phyloP scores from a whole-genome alignment of 2,329 filamentous ascomycete species.

The Myriosclerotinia duriaeana region DNA sequence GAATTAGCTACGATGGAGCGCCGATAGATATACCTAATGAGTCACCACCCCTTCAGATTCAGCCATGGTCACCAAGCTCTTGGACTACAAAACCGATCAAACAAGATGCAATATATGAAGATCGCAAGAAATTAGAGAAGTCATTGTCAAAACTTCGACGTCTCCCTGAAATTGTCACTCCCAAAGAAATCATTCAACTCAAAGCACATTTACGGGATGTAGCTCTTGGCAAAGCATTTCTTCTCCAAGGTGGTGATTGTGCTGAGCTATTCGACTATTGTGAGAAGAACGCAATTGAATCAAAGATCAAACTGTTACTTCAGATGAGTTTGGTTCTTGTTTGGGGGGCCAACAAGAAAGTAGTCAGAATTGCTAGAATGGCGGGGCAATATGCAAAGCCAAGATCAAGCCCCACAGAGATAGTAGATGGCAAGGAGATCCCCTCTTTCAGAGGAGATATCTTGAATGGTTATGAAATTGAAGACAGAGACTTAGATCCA shows the following conservation, averaged over 20 bases:
- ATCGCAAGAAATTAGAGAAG: conserved; percentile 57
- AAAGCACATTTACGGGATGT: conserved; percentile 80
- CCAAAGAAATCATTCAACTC: conserved; percentile 75
- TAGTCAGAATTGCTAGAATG: conserved; percentile 93
- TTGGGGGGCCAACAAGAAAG: conserved; percentile 77
- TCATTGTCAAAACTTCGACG: conserved; percentile 64
- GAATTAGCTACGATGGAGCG: conserved; percentile 1
- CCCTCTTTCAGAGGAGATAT: conserved; percentile 95
- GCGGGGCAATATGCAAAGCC: conserved; percentile 98
- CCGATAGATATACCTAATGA: not conserved
- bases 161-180: conserved; percentile 77
- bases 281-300: conserved; percentile 81
- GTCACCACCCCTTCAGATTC: conserved; percentile 11
- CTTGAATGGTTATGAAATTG: conserved; percentile 78
- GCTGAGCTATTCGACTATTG: conserved; percentile 98
- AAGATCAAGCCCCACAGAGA: conserved; percentile 82
- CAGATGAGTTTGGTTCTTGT: conserved; percentile 97
- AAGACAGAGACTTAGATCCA: conserved; percentile 79
- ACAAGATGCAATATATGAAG: conserved; percentile 69
- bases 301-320: conserved; percentile 92
- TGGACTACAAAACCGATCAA: conserved; percentile 80
- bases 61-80: conserved; percentile 59
- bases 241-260: conserved; percentile 95
- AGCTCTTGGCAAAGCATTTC: conserved; percentile 84
- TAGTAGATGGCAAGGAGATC: conserved; percentile 74